Base-by-base conservation (phyloP, 495 filamentous ascomycete genomes). In the Aspergillus haitiensis region DNA sequence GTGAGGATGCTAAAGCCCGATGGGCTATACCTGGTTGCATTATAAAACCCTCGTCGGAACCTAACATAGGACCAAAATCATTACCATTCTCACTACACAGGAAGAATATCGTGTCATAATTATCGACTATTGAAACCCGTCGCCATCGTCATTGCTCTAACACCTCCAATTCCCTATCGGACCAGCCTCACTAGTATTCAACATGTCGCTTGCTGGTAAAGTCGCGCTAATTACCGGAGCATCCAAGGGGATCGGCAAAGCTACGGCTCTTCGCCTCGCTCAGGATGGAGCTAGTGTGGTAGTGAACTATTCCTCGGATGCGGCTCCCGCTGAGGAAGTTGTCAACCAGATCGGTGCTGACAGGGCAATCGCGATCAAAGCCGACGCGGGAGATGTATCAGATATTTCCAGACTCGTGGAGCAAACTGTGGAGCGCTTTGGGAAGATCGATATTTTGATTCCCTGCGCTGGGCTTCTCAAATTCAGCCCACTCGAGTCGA, bases 401-500 rank as follows among this genome's bases (percentile, higher is more conserved):
- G 50, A 60, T 3, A 36, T 60, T 35, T 33, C 31, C 6, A 31
- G 32, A 5, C 50, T 60, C n/a, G 50, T 60, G 1, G 56, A 54
- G 5, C 45, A 63, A 0, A 60, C 60, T 7, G 61, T 76, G 15
- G 64, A 72, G 15, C 44, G 42, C 0, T 72, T 75, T 52, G 62
- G 66, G 40, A 51, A 56, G 6, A 68, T 81, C 35, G 67, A 81
- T 65, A 70, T 76, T 56, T 68, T 84, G 4, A 78, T 84, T 67
- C 82, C 82, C 65, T 81, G 79, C 58, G 81, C 81, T 0, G 81
- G 81, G 12, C 66, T 82, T 80, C 81, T 56, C 75, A 79, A 7
- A 79, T 75, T 39, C 64, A 73, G 31, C 71, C 75, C 60, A 58
- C 78, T 40, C 61, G 81, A 63, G 61, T 44, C 56, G 10, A 67